Conservation (phyloP, 148 eudicot genomes). For the Euryodendron excelsum region DNA sequence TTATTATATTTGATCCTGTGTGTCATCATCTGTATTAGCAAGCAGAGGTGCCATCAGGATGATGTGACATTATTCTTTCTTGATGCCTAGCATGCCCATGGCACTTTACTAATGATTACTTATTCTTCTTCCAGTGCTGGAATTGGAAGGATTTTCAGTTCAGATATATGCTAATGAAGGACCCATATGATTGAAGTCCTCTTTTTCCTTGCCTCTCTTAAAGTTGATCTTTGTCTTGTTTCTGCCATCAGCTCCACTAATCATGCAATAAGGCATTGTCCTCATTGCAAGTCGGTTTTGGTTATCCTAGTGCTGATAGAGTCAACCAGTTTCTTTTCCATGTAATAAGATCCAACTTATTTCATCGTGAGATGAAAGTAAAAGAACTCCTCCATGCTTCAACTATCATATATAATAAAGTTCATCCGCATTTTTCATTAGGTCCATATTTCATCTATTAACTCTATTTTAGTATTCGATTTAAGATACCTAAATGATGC, state of each 20-base stretch:
- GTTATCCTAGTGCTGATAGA: neutral
- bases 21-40: no score
- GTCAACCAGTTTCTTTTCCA: neutral
- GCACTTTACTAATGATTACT: neutral
- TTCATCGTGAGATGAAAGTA: neutral
- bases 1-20: no score
- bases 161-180: neutral
- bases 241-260: neutral
- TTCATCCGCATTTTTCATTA: neutral
- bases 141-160: conserved; percentile 5
- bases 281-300: conserved; percentile 6
- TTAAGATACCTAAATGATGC: neutral
- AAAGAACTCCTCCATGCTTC: conserved; percentile 1
- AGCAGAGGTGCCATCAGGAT: neutral
- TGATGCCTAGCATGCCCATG: neutral
- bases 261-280: neutral
- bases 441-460: neutral
- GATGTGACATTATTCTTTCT: neutral
- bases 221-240: neutral
- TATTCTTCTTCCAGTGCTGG: neutral
- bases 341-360: conserved; percentile 1
- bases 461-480: no score
- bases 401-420: neutral
- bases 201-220: neutral
- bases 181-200: neutral